Conservation (phyloP, 306 rosid species). For the Medicago truncatula region MtrunA17r5.0-ANR NC_053042.1:52997001-52997500, state of each 20-base stretch:
- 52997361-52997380: conserved; percentile 37
- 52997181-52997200: conserved; percentile 5
- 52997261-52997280: conserved; percentile 88
- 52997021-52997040: background rate
- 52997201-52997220: background rate
- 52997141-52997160: background rate
- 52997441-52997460: conserved; percentile 27
- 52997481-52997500: conserved; percentile 92
- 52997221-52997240: background rate
- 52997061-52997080: background rate
- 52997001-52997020: background rate
- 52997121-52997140: conserved; percentile 11
- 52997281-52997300: conserved; percentile 96
- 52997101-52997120: background rate
- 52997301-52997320: conserved; percentile 99
- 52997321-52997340: conserved; percentile 97
- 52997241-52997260: conserved; percentile 5
- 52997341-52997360: conserved; percentile 98
- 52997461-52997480: conserved; percentile 98
- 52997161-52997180: conserved; percentile 8
- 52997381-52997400: conserved; percentile 34
- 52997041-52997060: background rate
- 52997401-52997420: conserved; percentile 14
- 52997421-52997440: conserved; percentile 3
- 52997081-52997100: background rate